Evolutionary conservation across 441 rosid genomes (phyloP).

Genomic region (Raphanus hybrid): DNA sequence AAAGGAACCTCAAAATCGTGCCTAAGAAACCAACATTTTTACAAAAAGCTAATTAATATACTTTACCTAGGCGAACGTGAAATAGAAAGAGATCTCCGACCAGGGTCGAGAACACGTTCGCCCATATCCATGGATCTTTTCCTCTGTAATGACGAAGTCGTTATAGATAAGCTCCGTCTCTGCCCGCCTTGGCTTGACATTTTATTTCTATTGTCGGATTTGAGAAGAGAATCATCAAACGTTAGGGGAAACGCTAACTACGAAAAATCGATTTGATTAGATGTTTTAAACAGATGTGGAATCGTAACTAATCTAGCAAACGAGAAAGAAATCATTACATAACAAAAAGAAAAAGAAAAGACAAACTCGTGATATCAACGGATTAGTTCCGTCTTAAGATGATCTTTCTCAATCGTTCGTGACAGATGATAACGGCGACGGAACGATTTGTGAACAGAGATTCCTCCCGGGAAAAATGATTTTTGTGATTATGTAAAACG

Average conservation of each 20-base stretch:
- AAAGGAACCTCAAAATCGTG: slow-evolving; percentile 18
- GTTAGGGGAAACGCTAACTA: slow-evolving; percentile 15
- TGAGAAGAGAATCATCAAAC: slow-evolving; percentile 5
- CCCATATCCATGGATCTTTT: slow-evolving; percentile 61
- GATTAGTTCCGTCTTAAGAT: slow-evolving; percentile 5
- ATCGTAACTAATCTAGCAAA: slow-evolving; percentile 7
- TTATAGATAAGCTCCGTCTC: slow-evolving; percentile 62
- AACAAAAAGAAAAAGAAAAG: neutral
- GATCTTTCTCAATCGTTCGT: slow-evolving; percentile 24
- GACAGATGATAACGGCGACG: slow-evolving; percentile 16
- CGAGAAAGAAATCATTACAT: neutral
- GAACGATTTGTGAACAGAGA: slow-evolving; percentile 23
- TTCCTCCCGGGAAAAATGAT: slow-evolving; percentile 42
- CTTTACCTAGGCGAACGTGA: slow-evolving; percentile 71
- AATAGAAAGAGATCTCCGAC: slow-evolving; percentile 62
- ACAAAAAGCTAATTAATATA: neutral
- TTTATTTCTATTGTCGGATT: neutral
- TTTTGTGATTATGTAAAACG: slow-evolving; percentile 4
- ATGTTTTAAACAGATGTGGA: neutral
- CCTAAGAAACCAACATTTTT: neutral
- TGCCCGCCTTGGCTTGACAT: slow-evolving; percentile 85
- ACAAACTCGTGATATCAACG: slow-evolving; percentile 17
- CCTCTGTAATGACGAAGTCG: slow-evolving; percentile 57
- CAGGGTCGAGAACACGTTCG: slow-evolving; percentile 51
- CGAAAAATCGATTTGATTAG: slow-evolving; percentile 8